Conservation (phyloP, 495 filamentous ascomycete genomes). For the Hypomontagnella monticulosa region DNA sequence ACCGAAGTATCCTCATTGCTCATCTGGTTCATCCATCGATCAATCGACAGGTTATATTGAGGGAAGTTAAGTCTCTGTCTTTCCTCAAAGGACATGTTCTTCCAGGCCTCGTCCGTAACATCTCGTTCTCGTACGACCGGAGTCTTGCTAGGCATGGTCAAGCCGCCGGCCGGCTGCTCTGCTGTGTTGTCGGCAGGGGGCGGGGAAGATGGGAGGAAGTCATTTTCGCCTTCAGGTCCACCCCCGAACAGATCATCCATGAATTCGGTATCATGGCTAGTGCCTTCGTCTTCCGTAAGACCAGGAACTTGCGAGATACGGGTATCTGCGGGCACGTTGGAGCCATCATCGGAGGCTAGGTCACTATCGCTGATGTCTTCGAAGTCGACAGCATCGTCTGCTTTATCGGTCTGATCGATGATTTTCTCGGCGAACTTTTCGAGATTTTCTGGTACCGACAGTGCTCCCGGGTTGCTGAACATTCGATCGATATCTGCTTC, state of each 20-base stretch:
- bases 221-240: slow-evolving; percentile 47
- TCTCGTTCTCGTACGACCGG: slow-evolving; percentile 18
- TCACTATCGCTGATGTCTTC: slow-evolving; percentile 80
- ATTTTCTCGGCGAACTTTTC: slow-evolving; percentile 21
- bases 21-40: slow-evolving; percentile 47
- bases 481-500: slow-evolving; percentile 40
- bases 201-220: slow-evolving; percentile 48
- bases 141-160: slow-evolving; percentile 18
- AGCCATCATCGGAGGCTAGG: slow-evolving; percentile 53
- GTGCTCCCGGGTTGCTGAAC: slow-evolving; percentile 22
- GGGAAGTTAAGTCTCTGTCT: slow-evolving; percentile 47
- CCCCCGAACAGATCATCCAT: slow-evolving; percentile 62
- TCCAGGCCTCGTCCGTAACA: slow-evolving; percentile 45
- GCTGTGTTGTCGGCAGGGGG: slow-evolving; percentile 42
- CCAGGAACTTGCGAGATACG: slow-evolving; percentile 55
- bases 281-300: slow-evolving; percentile 59
- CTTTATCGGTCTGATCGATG: slow-evolving; percentile 41
- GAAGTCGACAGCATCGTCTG: slow-evolving; percentile 71
- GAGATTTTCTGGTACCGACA: slow-evolving; percentile 24
- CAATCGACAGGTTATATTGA: slow-evolving; percentile 34
- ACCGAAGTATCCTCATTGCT: slow-evolving; percentile 58
- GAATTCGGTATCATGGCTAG: slow-evolving; percentile 54
- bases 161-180: slow-evolving; percentile 23
- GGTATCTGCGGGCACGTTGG: slow-evolving; percentile 49
- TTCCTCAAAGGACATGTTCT: slow-evolving; percentile 58